Conservation (phyloP, 106 monocot species). For the Dendrobium nobile region DNA sequence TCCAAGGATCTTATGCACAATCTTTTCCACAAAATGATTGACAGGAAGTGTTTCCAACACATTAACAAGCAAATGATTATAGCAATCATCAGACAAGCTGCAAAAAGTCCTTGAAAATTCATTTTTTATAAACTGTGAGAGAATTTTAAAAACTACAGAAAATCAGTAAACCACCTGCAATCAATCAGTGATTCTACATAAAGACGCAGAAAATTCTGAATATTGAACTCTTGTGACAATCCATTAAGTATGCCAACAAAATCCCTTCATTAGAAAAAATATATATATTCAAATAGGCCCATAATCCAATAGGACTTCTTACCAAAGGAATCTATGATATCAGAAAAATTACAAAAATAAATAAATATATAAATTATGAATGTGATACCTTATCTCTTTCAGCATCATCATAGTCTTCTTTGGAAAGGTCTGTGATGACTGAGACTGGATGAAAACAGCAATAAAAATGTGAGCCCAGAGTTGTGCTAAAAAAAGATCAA, state of each 20-base stretch:
- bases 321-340: background rate
- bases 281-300: background rate
- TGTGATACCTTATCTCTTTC: slow-evolving; percentile 52
- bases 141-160: slow-evolving; percentile 2
- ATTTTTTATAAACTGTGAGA: slow-evolving; percentile 10
- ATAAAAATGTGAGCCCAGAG: background rate
- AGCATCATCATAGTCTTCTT: slow-evolving; percentile 58
- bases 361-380: background rate
- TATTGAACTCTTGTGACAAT: slow-evolving; percentile 65
- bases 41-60: slow-evolving; percentile 44
- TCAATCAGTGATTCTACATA: slow-evolving; percentile 60
- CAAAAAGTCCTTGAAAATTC: slow-evolving; percentile 13
- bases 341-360: background rate
- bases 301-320: background rate
- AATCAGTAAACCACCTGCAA: slow-evolving; percentile 36
- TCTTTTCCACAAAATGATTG: slow-evolving; percentile 36
- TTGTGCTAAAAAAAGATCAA: background rate
- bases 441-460: slow-evolving; percentile 44
- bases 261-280: slow-evolving; percentile 42
- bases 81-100: slow-evolving; percentile 60
- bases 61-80: slow-evolving; percentile 22
- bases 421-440: slow-evolving; percentile 33
- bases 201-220: slow-evolving; percentile 52
- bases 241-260: slow-evolving; percentile 60
- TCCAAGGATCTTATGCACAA: slow-evolving; percentile 53